A percentile compares a stretch with the other conserved stretches of the same genome.
Evolutionary conservation across 1,139 yeast genomes (phyloP).

Genomic region (Suhomyces kunorum): DNA sequence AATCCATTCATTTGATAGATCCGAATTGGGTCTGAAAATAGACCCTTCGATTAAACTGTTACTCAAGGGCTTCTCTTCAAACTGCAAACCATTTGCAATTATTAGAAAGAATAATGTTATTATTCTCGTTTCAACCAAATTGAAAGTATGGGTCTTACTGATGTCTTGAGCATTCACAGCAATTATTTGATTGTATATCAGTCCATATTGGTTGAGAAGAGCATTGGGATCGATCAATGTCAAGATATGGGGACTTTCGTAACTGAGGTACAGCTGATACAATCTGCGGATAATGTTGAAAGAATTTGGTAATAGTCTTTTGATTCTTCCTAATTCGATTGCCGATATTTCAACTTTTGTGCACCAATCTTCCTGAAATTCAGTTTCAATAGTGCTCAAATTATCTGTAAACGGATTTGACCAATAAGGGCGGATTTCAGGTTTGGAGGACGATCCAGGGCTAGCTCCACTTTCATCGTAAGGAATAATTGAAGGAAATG

Average conservation of each 20-base stretch:
- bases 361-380: slow-evolving; percentile 10
- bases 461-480: neutral
- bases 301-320: slow-evolving; percentile 13
- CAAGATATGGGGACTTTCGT: slow-evolving; percentile 13
- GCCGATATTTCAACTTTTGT: slow-evolving; percentile 12
- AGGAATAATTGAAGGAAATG: neutral
- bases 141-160: slow-evolving; percentile 11
- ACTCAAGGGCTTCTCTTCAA: slow-evolving; percentile 14
- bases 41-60: slow-evolving; percentile 14
- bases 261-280: slow-evolving; percentile 9
- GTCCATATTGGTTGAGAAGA: slow-evolving; percentile 7
- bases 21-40: slow-evolving; percentile 12
- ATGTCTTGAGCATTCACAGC: slow-evolving; percentile 12
- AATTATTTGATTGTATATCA: slow-evolving; percentile 12
- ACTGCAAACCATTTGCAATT: slow-evolving; percentile 27
- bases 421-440: slow-evolving; percentile 4
- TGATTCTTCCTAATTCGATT: slow-evolving; percentile 15
- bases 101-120: slow-evolving; percentile 23
- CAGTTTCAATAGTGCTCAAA: slow-evolving; percentile 4
- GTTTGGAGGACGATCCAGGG: neutral
- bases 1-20: slow-evolving; percentile 28
- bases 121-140: slow-evolving; percentile 15
- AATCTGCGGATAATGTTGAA: slow-evolving; percentile 12
- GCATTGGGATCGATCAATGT: slow-evolving; percentile 9
- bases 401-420: slow-evolving; percentile 4